Conservation (phyloP, 805 yeast species). For the Schizosaccharomyces octosporus region DNA sequence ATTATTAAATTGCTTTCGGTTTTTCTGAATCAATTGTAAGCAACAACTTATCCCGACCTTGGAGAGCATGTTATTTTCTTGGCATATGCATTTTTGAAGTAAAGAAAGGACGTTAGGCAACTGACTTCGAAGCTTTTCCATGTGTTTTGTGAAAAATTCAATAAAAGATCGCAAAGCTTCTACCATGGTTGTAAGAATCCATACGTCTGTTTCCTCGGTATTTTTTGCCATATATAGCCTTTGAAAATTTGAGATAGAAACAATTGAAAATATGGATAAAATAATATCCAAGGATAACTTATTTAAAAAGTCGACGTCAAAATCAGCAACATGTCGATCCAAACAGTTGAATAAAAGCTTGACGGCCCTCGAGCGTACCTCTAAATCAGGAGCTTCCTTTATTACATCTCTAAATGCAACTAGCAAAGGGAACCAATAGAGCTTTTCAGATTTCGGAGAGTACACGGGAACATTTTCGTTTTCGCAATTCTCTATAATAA, state of each 20-base stretch:
- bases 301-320: conserved; percentile 59
- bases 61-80: conserved; percentile 89
- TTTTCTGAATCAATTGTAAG: conserved; percentile 49
- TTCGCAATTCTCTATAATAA: background rate
- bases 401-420: conserved; percentile 67
- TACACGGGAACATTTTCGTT: background rate
- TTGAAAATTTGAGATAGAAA: conserved; percentile 45
- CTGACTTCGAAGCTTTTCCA: conserved; percentile 46
- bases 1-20: conserved; percentile 34
- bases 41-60: conserved; percentile 81
- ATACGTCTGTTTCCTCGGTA: conserved; percentile 60
- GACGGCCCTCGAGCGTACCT: conserved; percentile 74
- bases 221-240: conserved; percentile 27
- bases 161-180: conserved; percentile 83
- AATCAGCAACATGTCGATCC: conserved; percentile 54
- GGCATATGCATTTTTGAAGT: conserved; percentile 71
- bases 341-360: conserved; percentile 60
- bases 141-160: conserved; percentile 58
- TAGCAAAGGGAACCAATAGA: conserved; percentile 65
- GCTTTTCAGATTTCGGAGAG: background rate
- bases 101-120: conserved; percentile 56
- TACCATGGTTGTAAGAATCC: conserved; percentile 89
- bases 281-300: conserved; percentile 51
- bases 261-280: conserved; percentile 72
- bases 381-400: conserved; percentile 82